Conservation (phyloP, 306 rosid genomes). For the Purshia tridentata region DNA sequence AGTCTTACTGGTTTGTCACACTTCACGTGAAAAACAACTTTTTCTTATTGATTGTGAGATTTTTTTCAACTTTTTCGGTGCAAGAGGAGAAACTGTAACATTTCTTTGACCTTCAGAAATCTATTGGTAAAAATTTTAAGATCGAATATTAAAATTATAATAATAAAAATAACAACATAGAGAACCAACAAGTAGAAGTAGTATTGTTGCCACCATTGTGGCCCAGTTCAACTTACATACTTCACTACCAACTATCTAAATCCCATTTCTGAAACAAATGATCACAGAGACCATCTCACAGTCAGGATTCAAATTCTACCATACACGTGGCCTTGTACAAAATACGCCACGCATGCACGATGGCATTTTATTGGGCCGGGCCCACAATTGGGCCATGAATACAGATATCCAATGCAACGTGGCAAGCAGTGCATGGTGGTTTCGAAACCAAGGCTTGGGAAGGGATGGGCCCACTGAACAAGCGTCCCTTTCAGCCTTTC, state of each 20-base stretch:
- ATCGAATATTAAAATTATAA: too few relatives aligned
- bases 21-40: conserved; percentile 47
- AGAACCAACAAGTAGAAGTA: too few relatives aligned
- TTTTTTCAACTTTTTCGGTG: neutral
- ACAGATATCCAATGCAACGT: conserved; percentile 17
- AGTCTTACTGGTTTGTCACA: conserved; percentile 37
- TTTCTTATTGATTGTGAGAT: neutral
- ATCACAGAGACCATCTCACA: too few relatives aligned
- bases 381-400: neutral
- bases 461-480: conserved; percentile 2
- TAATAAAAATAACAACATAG: too few relatives aligned
- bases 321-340: conserved; percentile 21
- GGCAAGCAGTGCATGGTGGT: conserved; percentile 21
- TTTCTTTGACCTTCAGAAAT: neutral
- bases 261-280: neutral
- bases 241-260: neutral
- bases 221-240: neutral
- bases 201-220: neutral
- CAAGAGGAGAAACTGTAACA: neutral
- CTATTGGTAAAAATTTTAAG: too few relatives aligned
- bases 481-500: conserved; percentile 12
- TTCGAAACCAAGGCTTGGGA: neutral
- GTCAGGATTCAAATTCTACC: neutral
- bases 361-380: neutral
- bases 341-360: conserved; percentile 19